Conservation (phyloP, 2,329 filamentous ascomycete genomes). For the Neopestalotiopsis sp. region DNA sequence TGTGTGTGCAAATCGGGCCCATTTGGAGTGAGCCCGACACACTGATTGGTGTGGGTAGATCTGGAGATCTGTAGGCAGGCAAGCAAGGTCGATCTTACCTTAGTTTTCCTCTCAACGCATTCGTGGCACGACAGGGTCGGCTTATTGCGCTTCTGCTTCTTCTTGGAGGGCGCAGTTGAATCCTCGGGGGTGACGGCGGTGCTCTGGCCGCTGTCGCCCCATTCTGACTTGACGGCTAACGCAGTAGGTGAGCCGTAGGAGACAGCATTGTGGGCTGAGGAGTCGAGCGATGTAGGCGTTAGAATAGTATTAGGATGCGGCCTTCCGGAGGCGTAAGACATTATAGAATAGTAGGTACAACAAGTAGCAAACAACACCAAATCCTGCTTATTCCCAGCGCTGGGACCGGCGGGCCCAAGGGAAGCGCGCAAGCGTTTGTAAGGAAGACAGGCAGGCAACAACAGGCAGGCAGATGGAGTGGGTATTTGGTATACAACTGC, state of each 20-base stretch:
- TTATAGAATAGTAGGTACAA: slow-evolving; percentile 2
- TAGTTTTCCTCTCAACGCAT: slow-evolving; percentile 83
- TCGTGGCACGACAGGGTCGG: slow-evolving; percentile 80
- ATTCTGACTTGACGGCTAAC: slow-evolving; percentile 16
- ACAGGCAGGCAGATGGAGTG: not conserved
- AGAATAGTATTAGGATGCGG: slow-evolving; percentile 15
- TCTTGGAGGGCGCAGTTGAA: slow-evolving; percentile 50
- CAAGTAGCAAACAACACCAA: not conserved
- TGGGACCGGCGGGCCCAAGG: not conserved
- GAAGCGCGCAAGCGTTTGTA: too few species aligned
- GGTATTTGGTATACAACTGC: not conserved
- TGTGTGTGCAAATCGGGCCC: not conserved
- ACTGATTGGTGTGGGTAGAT: slow-evolving; percentile 1
- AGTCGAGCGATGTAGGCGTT: slow-evolving; percentile 15
- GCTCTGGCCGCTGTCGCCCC: slow-evolving; percentile 26
- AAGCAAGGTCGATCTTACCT: slow-evolving; percentile 50
- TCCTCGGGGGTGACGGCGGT: slow-evolving; percentile 24
- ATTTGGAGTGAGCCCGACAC: not conserved
- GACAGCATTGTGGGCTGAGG: slow-evolving; percentile 7
- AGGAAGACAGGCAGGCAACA: not conserved
- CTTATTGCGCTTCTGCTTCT: slow-evolving; percentile 86
- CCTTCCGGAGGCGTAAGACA: slow-evolving; percentile 12
- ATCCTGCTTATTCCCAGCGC: slow-evolving; percentile 13
- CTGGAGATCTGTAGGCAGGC: not conserved
- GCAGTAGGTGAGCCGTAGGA: slow-evolving; percentile 15